Conservation (phyloP, 2,329 filamentous ascomycete genomes). For the Alternaria sp. region DNA sequence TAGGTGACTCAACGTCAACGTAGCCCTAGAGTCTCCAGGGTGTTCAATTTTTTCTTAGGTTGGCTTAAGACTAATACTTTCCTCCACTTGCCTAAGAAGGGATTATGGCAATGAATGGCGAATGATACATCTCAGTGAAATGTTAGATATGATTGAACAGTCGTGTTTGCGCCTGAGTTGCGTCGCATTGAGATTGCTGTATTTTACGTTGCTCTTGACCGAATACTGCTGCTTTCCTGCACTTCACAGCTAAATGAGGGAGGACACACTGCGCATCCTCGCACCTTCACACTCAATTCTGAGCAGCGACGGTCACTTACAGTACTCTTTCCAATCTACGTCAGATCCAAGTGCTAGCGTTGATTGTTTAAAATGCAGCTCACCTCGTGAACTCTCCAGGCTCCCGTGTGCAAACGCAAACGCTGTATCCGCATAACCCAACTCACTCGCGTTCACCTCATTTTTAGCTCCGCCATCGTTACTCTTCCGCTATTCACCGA, state of each 20-base stretch:
- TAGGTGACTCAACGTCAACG: not conserved
- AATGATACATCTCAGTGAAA: not conserved
- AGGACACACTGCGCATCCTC: not conserved
- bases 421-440: constrained; percentile 2
- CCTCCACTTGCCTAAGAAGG: not conserved
- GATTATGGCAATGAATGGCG: not conserved
- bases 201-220: not conserved
- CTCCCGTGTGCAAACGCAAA: constrained; percentile 8
- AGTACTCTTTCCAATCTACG: not conserved
- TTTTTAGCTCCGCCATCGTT: constrained; percentile 2
- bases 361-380: not conserved
- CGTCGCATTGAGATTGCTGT: not conserved
- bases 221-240: not conserved
- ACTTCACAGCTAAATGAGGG: not conserved
- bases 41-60: not conserved
- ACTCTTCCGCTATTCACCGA: not conserved
- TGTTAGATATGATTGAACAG: not conserved
- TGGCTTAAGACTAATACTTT: not conserved
- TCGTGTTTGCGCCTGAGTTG: not conserved
- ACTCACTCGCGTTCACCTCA: constrained; percentile 7
- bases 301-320: not conserved
- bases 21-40: not conserved
- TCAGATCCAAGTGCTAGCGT: not conserved
- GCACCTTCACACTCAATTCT: not conserved
- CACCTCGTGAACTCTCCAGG: not conserved